phyloP scores from a whole-genome alignment of 163 green algal genomes.

The Smithsoniella earleae region DNA sequence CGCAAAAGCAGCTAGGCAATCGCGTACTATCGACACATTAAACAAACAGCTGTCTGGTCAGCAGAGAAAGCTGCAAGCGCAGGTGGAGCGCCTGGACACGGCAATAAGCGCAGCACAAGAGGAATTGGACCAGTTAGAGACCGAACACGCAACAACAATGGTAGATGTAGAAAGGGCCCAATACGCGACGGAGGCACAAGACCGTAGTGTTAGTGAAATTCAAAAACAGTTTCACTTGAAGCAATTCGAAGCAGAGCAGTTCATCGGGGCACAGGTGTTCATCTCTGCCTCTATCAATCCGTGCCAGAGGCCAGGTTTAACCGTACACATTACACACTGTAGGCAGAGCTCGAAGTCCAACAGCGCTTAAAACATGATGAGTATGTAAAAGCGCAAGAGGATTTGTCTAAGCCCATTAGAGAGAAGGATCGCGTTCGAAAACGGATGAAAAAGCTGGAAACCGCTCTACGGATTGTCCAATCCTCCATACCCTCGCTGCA shows the following conservation, averaged over 20 bases:
- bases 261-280: constrained; percentile 3
- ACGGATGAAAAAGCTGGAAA: constrained; percentile 21
- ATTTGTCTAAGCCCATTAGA: background rate
- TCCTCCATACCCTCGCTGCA: background rate
- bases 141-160: constrained; percentile 10
- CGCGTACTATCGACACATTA: background rate
- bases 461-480: constrained; percentile 3
- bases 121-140: background rate
- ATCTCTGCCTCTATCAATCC: too few species aligned
- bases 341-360: constrained; percentile 13
- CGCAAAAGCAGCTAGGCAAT: constrained; percentile 7
- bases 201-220: background rate
- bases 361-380: background rate
- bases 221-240: constrained; percentile 27
- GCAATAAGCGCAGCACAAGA: background rate
- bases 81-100: background rate
- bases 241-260: constrained; percentile 17
- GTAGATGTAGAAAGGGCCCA: constrained; percentile 19
- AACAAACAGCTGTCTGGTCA: constrained; percentile 13
- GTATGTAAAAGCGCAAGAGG: background rate
- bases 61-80: background rate
- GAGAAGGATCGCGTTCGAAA: constrained; percentile 8
- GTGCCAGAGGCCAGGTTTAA: too few species aligned
- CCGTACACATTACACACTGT: too few species aligned
- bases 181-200: constrained; percentile 21